Percentiles rank a stretch among this genome's conserved stretches.
Evolutionary conservation across 2,329 filamentous ascomycete genomes (phyloP).

Genomic region (Bisporella sp.): DNA sequence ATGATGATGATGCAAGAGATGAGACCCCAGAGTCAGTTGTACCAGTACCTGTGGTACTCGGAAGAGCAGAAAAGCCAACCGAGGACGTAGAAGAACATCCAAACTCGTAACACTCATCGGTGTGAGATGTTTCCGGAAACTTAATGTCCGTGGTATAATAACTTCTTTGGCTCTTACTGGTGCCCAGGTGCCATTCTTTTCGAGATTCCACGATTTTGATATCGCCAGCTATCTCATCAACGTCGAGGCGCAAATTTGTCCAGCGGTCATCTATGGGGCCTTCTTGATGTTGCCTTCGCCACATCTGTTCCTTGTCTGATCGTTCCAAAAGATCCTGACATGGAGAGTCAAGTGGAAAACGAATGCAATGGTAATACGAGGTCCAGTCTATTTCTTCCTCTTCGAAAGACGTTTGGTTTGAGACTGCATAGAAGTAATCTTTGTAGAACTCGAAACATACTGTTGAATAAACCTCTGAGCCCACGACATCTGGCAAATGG

Average conservation of each 20-base stretch:
- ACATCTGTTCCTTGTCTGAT: constrained; percentile 43
- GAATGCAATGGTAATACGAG: constrained; percentile 62
- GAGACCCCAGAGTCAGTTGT: not conserved
- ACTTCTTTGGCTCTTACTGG: constrained; percentile 53
- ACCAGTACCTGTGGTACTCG: not conserved
- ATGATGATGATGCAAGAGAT: not conserved
- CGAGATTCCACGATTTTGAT: constrained; percentile 60
- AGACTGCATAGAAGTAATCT: constrained; percentile 61
- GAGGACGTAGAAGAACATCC: not conserved
- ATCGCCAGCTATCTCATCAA: constrained; percentile 50
- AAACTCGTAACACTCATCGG: constrained; percentile 4
- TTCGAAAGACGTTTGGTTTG: constrained; percentile 56
- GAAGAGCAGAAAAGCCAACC: not conserved
- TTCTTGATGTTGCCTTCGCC: constrained; percentile 60
- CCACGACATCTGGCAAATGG: constrained; percentile 51
- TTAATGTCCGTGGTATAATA: constrained; percentile 55
- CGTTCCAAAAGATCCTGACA: constrained; percentile 32
- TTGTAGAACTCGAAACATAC: constrained; percentile 67
- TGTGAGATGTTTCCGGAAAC: constrained; percentile 28
- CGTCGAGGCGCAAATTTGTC: constrained; percentile 57
- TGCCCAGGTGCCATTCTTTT: constrained; percentile 56
- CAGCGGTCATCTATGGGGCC: constrained; percentile 69
- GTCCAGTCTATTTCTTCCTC: constrained; percentile 59
- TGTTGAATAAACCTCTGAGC: constrained; percentile 57
- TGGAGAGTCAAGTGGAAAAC: constrained; percentile 49